Evolutionary conservation across 169 alveolate genomes (phyloP), one percentile per base, ranked within the genome.

Genomic region (Plasmodium cynomolgi): DNA sequence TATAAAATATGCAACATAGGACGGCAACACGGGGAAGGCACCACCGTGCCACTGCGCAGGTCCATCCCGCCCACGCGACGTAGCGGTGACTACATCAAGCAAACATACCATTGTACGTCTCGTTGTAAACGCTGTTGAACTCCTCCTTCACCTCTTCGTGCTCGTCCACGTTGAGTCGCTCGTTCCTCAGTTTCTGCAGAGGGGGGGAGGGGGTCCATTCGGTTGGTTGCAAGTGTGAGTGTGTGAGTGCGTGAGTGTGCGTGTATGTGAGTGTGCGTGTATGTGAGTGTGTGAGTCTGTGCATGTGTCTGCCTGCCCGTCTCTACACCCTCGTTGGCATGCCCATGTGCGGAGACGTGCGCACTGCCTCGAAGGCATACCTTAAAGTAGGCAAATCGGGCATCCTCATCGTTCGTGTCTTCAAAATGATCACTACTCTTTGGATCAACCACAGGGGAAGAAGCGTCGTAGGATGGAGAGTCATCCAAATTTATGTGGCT

Each of bases 301-400:
- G n/a, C n/a, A n/a, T n/a, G n/a, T n/a, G n/a, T n/a, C n/a, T n/a
- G n/a, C n/a, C n/a, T n/a, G n/a, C n/a, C n/a, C n/a, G n/a, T n/a
- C 11, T 9, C 2, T 44, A 44, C n/a, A 44, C 8, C 13, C 29
- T 2, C 17, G n/a, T 4, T 58, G n/a, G 2, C 20, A 58, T 31
- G 11, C 73, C 9, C 17, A 11, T 15, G 37, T 58, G 15, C 17
- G 44, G 41, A 83, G 34, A 83, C 39, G 26, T 33, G 50, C 11
- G 39, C 4, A 77, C n/a, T 37, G 44, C 44, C 44, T 37, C 44
- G 44, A 37, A 2, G 44, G 13, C 2, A 33, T 81, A 88, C 94
- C 91, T 88, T 88, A 73, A 88, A 88, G 54, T 88, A 88, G 50
- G 81, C 94, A 68, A 88, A 88, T 23, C 94, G 72, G 47, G 39